These are phyloP conservation scores for Pelargonium citronellum DNA, from an alignment of 441 rosid species.

Conservation along the genomic window DNA sequence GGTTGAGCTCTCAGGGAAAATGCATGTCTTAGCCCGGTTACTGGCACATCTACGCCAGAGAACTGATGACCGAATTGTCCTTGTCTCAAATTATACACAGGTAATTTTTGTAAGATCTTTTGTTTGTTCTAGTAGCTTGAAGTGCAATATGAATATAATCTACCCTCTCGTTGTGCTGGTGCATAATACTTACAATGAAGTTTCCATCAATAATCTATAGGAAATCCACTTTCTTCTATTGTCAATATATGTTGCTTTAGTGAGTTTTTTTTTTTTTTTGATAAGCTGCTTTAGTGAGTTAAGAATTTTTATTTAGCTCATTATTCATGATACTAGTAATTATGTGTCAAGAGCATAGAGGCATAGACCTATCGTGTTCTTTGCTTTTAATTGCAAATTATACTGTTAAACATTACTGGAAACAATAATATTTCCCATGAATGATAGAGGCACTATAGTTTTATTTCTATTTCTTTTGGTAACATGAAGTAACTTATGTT, in stretches of 20 bases:
- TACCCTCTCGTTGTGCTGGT: background rate
- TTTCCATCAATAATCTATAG: background rate
- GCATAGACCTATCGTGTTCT: background rate
- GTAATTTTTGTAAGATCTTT: conserved; percentile 32
- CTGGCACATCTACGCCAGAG: conserved; percentile 70
- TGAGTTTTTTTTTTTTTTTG: too few relatives aligned
- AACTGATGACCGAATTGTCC: conserved; percentile 92
- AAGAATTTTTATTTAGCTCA: background rate
- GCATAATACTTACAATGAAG: background rate
- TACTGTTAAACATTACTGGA: conserved; percentile 3
- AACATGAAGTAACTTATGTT: conserved; percentile 18
- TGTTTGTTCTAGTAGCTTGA: conserved; percentile 6
- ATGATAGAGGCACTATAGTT: conserved; percentile 3
- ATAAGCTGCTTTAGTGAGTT: background rate
- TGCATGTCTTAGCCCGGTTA: conserved; percentile 89
- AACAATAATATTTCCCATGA: conserved; percentile 3
- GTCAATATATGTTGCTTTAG: background rate
- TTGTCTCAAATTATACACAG: conserved; percentile 98
- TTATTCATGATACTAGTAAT: background rate
- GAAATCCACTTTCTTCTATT: background rate
- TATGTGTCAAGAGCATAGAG: background rate
- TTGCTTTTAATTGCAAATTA: too few relatives aligned
- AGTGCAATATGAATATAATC: conserved; percentile 12
- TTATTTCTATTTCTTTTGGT: conserved; percentile 1
- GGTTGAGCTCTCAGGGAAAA: conserved; percentile 97